Base-by-base conservation (phyloP, 2,329 filamentous ascomycete species). In the Sodiomyces alkalinus region DNA sequence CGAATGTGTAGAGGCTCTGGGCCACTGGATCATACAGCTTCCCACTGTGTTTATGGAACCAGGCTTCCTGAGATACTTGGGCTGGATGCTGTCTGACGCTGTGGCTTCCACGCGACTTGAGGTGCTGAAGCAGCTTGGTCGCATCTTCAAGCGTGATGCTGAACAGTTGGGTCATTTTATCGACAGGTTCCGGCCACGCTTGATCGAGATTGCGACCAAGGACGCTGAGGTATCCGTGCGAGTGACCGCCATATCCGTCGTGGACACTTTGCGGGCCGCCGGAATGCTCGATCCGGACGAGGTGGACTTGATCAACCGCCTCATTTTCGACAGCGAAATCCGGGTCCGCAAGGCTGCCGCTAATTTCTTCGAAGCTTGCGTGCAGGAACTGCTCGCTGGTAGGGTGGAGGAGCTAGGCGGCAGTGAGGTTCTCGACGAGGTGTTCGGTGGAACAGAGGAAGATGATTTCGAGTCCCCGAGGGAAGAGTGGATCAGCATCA, bases 81-180 rank as follows among this genome's bases (percentile, higher is more conserved):
- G 90, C 29, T 98, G 90, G 90, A 76, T 93, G 45, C 64, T 98
- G 17, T 93, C 86, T 4, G 90, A 98, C 47, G 67, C 74, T 4
- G 66, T 75, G 34, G 63, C 75, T 1, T 57, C 73, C 7, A 86
- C 82, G 14, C 72, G 90, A 30, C 67, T 77, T n/a, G 85, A 93
- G 49, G 83, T 92, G 3, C 56, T 98, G 22, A 81, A 75, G 43
- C 85, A 96, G 49, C 62, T 98, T 10, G 64, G 71, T 14, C 74
- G 70, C 32, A 65, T 98, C 5, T 87, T 92, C 53, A 77, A 74
- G 43, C 74, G 81, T 33, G 75, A 81, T 39, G 74, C 85, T 29
- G 83, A 83, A 46, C 71, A 92, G 38, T 60, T 98, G 29, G 80
- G 83, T 32, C 81, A 85, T 34, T 98, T 96, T 44, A 93, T 92